A percentile compares a stretch with the other conserved stretches of the same genome.
phyloP scores from a whole-genome alignment of 768 basidiomycete genomes.

The Fomitopsis serialis region DNA sequence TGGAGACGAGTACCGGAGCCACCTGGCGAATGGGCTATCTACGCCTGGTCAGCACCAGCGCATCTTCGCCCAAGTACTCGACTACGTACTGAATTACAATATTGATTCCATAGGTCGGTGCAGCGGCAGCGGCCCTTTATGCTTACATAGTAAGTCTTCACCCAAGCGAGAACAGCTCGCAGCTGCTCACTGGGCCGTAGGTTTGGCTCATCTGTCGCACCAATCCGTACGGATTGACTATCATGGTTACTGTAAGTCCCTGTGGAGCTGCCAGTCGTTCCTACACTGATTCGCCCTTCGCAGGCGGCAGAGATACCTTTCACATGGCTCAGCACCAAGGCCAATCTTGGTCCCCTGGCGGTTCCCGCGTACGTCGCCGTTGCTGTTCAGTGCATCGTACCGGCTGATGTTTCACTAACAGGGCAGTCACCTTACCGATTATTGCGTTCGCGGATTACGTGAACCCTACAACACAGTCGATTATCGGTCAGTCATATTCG shows the following conservation, averaged over 20 bases:
- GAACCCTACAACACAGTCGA: constrained; percentile 20
- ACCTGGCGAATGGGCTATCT: constrained; percentile 43
- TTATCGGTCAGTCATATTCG: constrained; percentile 21
- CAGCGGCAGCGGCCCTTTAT: constrained; percentile 26
- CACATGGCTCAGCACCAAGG: constrained; percentile 38
- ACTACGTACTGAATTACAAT: neutral
- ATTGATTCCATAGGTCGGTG: constrained; percentile 20
- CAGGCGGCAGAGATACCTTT: constrained; percentile 41
- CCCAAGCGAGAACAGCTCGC: neutral
- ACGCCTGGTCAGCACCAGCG: constrained; percentile 38
- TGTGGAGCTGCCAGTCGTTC: too few species aligned
- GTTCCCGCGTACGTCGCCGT: constrained; percentile 34
- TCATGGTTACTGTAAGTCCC: constrained; percentile 31
- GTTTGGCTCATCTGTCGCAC: constrained; percentile 32
- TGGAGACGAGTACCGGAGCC: constrained; percentile 48
- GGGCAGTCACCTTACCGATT: constrained; percentile 40
- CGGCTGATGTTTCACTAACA: constrained; percentile 10
- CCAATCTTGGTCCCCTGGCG: constrained; percentile 34
- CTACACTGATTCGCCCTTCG: too few species aligned
- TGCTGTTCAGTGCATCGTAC: neutral
- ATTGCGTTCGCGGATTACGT: constrained; percentile 29
- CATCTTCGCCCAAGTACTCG: neutral
- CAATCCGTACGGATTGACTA: constrained; percentile 39
- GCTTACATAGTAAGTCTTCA: constrained; percentile 27
- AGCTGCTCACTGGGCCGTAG: constrained; percentile 11